A percentile compares a stretch with the other conserved stretches of the same genome.
Conservation (phyloP, 2,329 filamentous ascomycete genomes). For the Xylariales sp. region DNA sequence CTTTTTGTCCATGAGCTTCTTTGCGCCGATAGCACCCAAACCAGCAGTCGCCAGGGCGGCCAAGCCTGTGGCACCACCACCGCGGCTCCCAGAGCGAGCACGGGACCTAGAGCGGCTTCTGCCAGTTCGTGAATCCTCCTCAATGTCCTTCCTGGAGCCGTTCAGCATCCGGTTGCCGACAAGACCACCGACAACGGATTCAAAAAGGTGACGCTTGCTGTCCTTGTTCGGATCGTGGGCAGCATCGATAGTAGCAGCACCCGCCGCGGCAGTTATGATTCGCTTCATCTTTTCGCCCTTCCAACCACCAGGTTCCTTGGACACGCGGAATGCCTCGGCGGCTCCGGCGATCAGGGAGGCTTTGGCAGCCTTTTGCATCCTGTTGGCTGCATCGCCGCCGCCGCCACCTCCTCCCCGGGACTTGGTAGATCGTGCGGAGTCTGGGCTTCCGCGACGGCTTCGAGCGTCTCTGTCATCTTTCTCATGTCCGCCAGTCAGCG, state of each 20-base stretch:
- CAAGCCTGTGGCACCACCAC: slow-evolving; percentile 45
- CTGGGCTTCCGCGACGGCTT: slow-evolving; percentile 30
- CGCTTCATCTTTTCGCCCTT: slow-evolving; percentile 88
- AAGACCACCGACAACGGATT: slow-evolving; percentile 85
- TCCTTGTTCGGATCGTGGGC: slow-evolving; percentile 67
- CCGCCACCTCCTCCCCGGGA: too few relatives aligned
- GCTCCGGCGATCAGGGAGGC: slow-evolving; percentile 87
- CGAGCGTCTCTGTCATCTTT: slow-evolving; percentile 25
- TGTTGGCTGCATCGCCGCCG: slow-evolving; percentile 41
- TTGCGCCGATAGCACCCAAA: slow-evolving; percentile 55
- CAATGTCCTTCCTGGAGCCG: slow-evolving; percentile 65
- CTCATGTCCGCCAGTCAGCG: slow-evolving; percentile 46
- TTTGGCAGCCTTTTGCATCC: slow-evolving; percentile 82
- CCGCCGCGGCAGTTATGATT: slow-evolving; percentile 79
- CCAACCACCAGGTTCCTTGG: slow-evolving; percentile 87
- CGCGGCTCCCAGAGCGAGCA: slow-evolving; percentile 50
- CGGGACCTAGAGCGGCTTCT: slow-evolving; percentile 68
- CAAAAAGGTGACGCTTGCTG: slow-evolving; percentile 78
- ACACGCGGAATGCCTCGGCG: slow-evolving; percentile 84
- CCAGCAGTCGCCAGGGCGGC: slow-evolving; percentile 61
- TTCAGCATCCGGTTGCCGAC: slow-evolving; percentile 83
- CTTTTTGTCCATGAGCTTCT: slow-evolving; percentile 49
- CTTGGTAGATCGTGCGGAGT: slow-evolving; percentile 42
- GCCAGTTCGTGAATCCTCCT: slow-evolving; percentile 53
- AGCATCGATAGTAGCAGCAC: slow-evolving; percentile 82